Conservation (phyloP, 129 eudicot genomes). For the Calendula officinalis region DNA sequence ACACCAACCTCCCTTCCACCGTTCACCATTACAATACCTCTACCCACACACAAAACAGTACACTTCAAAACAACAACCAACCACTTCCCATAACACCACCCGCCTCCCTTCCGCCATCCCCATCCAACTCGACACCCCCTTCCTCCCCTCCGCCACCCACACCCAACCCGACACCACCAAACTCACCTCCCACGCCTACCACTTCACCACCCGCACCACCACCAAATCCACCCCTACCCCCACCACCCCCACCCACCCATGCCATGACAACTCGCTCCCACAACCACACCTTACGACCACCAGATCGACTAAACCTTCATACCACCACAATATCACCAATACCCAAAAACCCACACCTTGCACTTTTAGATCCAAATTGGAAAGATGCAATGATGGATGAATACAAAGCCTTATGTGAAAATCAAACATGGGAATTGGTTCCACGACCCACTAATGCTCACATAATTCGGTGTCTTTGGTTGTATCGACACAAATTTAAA, state of each 20-base stretch:
- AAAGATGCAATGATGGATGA: background rate
- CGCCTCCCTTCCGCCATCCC: background rate
- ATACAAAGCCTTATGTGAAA: too few species aligned
- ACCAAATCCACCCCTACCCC: background rate
- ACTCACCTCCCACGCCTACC: background rate
- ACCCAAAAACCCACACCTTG: too few species aligned
- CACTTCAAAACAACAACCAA: too few species aligned
- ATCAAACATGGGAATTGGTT: background rate
- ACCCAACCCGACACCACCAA: background rate
- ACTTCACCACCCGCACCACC: background rate
- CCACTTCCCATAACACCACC: too few species aligned
- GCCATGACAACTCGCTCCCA: background rate
- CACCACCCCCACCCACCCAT: too few species aligned
- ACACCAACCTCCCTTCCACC: too few species aligned
- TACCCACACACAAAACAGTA: background rate
- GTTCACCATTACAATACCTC: background rate
- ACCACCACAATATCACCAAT: background rate
- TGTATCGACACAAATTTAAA: too few species aligned
- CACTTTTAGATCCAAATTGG: background rate
- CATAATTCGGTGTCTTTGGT: background rate
- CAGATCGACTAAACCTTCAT: background rate
- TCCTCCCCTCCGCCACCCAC: background rate
- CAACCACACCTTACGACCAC: background rate
- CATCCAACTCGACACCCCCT: background rate
- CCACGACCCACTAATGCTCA: background rate